Percentiles rank a stretch among this genome's conserved stretches.
phyloP scores from a whole-genome alignment of 805 yeast species.

The Candida dajiaensis region DNA sequence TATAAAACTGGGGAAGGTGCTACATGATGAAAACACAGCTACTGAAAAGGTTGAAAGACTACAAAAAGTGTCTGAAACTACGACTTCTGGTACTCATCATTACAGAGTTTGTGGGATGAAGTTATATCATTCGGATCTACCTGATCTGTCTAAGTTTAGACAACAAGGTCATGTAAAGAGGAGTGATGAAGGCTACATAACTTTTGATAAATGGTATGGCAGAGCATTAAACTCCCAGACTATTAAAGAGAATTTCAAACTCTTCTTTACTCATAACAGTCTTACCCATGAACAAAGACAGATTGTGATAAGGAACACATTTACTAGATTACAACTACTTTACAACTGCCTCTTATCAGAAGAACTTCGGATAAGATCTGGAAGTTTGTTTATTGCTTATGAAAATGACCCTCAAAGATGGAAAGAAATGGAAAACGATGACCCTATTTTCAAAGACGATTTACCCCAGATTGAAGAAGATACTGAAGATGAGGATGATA shows the following conservation, averaged over 20 bases:
- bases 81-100: slow-evolving; percentile 76
- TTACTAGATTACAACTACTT: slow-evolving; percentile 57
- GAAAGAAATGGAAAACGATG: slow-evolving; percentile 36
- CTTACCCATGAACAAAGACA: slow-evolving; percentile 28
- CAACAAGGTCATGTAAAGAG: slow-evolving; percentile 11
- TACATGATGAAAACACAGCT: slow-evolving; percentile 59
- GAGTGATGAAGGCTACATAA: slow-evolving; percentile 37
- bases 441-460: slow-evolving; percentile 32
- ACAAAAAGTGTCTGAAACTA: slow-evolving; percentile 52
- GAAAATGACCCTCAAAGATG: slow-evolving; percentile 63
- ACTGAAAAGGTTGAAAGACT: slow-evolving; percentile 59
- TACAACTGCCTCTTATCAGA: slow-evolving; percentile 56
- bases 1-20: slow-evolving; percentile 68
- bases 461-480: slow-evolving; percentile 28
- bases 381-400: slow-evolving; percentile 66
- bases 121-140: slow-evolving; percentile 27
- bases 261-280: slow-evolving; percentile 37
- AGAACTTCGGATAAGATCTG: slow-evolving; percentile 63
- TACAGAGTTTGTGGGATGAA: slow-evolving; percentile 90
- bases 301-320: slow-evolving; percentile 39
- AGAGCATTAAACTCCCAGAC: slow-evolving; percentile 43
- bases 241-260: slow-evolving; percentile 38
- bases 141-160: slow-evolving; percentile 11
- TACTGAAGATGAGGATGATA: slow-evolving; percentile 28
- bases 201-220: slow-evolving; percentile 68